Base-by-base conservation (phyloP, 106 monocot species). In the Hemerocallis citrina region DNA sequence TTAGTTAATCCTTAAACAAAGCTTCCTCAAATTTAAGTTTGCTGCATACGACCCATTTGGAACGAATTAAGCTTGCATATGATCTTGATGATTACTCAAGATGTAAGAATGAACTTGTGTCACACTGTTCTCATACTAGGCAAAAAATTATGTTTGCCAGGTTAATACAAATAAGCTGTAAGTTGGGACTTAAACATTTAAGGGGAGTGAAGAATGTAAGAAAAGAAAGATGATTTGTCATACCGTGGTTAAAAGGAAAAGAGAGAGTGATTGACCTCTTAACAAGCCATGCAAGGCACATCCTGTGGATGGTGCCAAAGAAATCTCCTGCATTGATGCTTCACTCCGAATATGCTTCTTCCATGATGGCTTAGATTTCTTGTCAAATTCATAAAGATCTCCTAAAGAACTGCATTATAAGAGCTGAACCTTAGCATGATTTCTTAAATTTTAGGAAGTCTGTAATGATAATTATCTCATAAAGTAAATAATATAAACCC, bases 321-420 rank as follows among this genome's bases (percentile, higher is more conserved):
- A 72, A 41, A 67, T 68, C 37, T 75, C 57, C 51, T 61, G 61
- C 16, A 31, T 34, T 14, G 70, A 63, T 24, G 56, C 63, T 62
- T 78, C 72, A 73, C 66, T 84, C 77, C 80, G 75, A 40, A 93
- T 77, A 65, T 93, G 93, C 27, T 93, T 93, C 63, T 82, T 93
- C 93, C 93, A 93, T 34, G 85, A 72, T 51, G 93, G 93, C 57
- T 77, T 89, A 52, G 93, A 75, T 52, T 75, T 75, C 72, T 79
- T 89, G 73, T 85, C 77, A 67, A 89, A 89, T 77, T 93, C 93
- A 65, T 89, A 93, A 34, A 93, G 72, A 58, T 93, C 84, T 61
- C 93, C 93, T 30, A 22, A 60, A 31, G 89, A 85, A 75, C 93
- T 93, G 82, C 66, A 70, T 29, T 59, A 57, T 62, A 66, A 61